Evolutionary conservation across 768 basidiomycete genomes (phyloP), one percentile per base, ranked within the genome.

Genomic region (Paxillus involutus): DNA sequence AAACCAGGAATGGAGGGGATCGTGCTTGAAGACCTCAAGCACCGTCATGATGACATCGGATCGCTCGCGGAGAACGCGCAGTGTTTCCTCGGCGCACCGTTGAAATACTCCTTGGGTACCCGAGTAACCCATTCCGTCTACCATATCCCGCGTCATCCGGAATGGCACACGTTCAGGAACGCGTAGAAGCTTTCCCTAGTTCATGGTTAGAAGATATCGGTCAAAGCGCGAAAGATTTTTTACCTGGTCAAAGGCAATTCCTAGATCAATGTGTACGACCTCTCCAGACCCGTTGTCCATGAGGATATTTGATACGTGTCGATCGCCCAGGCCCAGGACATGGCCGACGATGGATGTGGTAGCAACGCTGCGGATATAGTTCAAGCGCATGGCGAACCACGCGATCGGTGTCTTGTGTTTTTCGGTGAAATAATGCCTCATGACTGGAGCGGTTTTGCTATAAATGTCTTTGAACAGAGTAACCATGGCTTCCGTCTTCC

Each of bases 171-270:
- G 80, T 69, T 99, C 96, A 0, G 95, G 93, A 24, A 94, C 76
- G 0, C 72, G 75, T 3, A 98, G 76, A 6, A 82, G 73, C 64
- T 88, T 89, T 4, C 96, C 96, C 92, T 97, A 58, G 35, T 16
- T 21, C 14, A 35, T 41, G 4, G 24, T 41, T 9, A 41, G 16
- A n/a, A 52, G 4, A 14, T 5, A 6, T 11, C 13, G 11, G 9
- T 39, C 21, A 55, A 30, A 14, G 26, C 10, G n/a, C 37, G 30
- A 14, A n/a, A 8, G 6, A 16, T 13, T 5, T 14, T 67, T 51
- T 56, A 91, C 93, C 75, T 93, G 92, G 56, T 97, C 97, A 70
- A 99, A 98, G 0, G 94, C 94, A 55, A 98, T 94, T 1, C 96
- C 96, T 1, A 98, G 77, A 70, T 99, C 96, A 49, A 99, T 99